Conservation (phyloP, 352 stramenopile genomes). For the Phytopythium montanum region DNA sequence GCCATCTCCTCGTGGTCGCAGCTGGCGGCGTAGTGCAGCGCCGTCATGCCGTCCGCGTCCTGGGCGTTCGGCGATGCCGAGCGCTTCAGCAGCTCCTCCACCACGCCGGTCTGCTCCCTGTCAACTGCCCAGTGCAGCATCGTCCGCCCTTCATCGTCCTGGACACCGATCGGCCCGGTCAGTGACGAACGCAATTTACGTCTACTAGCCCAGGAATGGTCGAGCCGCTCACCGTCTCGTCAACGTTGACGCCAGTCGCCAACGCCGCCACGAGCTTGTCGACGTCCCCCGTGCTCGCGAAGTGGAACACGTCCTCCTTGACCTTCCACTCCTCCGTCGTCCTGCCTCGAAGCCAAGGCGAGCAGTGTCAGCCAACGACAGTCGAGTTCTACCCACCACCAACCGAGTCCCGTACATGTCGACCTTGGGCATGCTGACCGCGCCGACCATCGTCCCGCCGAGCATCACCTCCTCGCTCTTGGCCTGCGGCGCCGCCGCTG, state of each 20-base stretch:
- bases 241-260: slow-evolving; percentile 34
- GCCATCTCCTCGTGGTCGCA: slow-evolving; percentile 70
- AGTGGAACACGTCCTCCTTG: slow-evolving; percentile 68
- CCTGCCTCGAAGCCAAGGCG: slow-evolving; percentile 14
- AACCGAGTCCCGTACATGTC: slow-evolving; percentile 40
- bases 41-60: slow-evolving; percentile 78
- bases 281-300: slow-evolving; percentile 58
- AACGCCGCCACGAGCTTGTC: slow-evolving; percentile 45
- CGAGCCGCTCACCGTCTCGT: slow-evolving; percentile 28
- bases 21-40: slow-evolving; percentile 71
- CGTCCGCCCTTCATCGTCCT: slow-evolving; percentile 73
- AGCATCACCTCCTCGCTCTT: slow-evolving; percentile 29
- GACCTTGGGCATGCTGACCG: slow-evolving; percentile 61
- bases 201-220: not conserved
- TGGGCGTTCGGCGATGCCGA: slow-evolving; percentile 59
- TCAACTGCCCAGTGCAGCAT: slow-evolving; percentile 85
- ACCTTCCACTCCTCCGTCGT: slow-evolving; percentile 79
- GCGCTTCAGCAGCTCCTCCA: slow-evolving; percentile 46
- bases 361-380: not conserved
- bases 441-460: slow-evolving; percentile 41
- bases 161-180: slow-evolving; percentile 1
- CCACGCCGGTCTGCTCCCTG: slow-evolving; percentile 45
- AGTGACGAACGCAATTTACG: not conserved
- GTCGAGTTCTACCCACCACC: not conserved
- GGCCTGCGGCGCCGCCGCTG: slow-evolving; percentile 15